These are phyloP conservation scores for Termitomyces sp. DNA, from an alignment of 768 basidiomycete species.

Conservation along the genomic window DNA sequence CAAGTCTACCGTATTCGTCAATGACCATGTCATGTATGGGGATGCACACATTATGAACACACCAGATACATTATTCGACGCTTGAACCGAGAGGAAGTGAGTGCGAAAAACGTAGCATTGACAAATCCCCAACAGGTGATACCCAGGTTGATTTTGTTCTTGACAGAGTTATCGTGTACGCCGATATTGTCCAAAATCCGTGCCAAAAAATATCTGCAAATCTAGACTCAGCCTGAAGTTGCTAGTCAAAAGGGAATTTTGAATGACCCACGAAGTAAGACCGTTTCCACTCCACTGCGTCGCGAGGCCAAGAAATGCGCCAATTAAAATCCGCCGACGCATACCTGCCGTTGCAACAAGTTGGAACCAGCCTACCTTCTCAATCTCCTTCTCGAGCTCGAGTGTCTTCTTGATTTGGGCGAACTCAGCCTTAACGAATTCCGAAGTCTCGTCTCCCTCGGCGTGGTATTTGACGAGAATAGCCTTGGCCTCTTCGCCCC, in stretches of 20 bases:
- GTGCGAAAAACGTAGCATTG: slow-evolving; percentile 46
- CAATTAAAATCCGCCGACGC: slow-evolving; percentile 45
- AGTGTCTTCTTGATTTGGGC: slow-evolving; percentile 51
- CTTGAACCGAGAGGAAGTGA: slow-evolving; percentile 40
- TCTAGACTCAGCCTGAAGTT: background rate
- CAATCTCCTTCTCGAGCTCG: slow-evolving; percentile 43
- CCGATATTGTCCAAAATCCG: slow-evolving; percentile 50
- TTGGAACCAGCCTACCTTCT: slow-evolving; percentile 42
- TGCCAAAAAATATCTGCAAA: slow-evolving; percentile 46
- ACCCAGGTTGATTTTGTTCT: slow-evolving; percentile 54
- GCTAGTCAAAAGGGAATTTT: background rate
- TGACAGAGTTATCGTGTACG: slow-evolving; percentile 40
- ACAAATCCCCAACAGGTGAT: slow-evolving; percentile 51
- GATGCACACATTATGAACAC: slow-evolving; percentile 11
- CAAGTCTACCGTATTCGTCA: slow-evolving; percentile 29
- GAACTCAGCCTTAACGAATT: slow-evolving; percentile 55
- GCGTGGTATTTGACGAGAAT: slow-evolving; percentile 56
- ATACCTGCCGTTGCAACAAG: slow-evolving; percentile 43
- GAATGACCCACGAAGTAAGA: slow-evolving; percentile 34
- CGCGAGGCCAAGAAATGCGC: slow-evolving; percentile 45
- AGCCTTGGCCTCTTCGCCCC: slow-evolving; percentile 39
- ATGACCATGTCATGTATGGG: background rate
- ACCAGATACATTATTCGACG: slow-evolving; percentile 47
- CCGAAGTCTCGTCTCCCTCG: slow-evolving; percentile 47
- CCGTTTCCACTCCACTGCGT: slow-evolving; percentile 67